Conservation (phyloP, 495 filamentous ascomycete genomes). For the Pyrenula massariospora region DNA sequence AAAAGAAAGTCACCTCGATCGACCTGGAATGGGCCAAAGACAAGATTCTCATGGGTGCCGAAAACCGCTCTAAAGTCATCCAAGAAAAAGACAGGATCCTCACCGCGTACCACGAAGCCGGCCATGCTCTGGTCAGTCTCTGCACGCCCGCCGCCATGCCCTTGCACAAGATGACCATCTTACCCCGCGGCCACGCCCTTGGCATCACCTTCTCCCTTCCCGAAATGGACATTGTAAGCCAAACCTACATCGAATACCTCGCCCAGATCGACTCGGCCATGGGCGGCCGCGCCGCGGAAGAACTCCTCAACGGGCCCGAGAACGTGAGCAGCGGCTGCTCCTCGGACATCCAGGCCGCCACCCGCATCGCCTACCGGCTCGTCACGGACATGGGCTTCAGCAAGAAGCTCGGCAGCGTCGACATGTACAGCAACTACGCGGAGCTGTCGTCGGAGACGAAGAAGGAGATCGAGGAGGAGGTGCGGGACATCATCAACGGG, state of each 20-base stretch:
- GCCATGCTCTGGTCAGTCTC: conserved; percentile 81
- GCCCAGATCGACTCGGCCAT: conserved; percentile 71
- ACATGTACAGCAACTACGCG: conserved; percentile 69
- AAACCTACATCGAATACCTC: conserved; percentile 54
- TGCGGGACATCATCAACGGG: conserved; percentile 74
- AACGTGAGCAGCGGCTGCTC: conserved; percentile 77
- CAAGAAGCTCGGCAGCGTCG: conserved; percentile 76
- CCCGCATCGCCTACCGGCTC: conserved; percentile 68
- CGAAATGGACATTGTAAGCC: conserved; percentile 80
- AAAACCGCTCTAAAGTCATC: conserved; percentile 77
- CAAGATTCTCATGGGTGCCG: conserved; percentile 95
- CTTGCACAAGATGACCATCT: conserved; percentile 93
- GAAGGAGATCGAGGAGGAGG: conserved; percentile 72
- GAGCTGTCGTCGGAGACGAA: conserved; percentile 73
- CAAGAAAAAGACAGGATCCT: conserved; percentile 73
- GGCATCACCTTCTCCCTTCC: conserved; percentile 77
- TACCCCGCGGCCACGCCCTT: conserved; percentile 75
- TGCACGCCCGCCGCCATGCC: conserved; percentile 61
- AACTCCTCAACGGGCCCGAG: conserved; percentile 79
- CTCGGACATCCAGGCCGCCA: conserved; percentile 76
- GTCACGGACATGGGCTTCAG: conserved; percentile 84
- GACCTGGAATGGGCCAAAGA: conserved; percentile 98
- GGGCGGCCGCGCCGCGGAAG: conserved; percentile 90
- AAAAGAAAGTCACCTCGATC: conserved; percentile 53
- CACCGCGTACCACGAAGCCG: conserved; percentile 96